Percentiles rank a stretch among this genome's conserved stretches.
Evolutionary conservation across 331 rosid genomes (phyloP).

Genomic region (Rosa hybrid): DNA sequence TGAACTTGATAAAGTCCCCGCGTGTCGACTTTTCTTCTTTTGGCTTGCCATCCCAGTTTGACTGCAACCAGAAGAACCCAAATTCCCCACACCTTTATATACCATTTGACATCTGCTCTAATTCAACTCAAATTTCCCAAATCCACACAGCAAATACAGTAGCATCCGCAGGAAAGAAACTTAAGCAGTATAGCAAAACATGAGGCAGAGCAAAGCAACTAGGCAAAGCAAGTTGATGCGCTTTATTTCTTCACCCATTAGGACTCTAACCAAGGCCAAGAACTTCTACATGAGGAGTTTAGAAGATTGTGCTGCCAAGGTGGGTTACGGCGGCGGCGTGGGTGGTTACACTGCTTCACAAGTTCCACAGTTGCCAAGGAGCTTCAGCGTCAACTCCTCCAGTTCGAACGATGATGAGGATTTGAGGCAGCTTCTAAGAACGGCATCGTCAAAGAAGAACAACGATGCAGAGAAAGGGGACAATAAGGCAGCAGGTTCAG

Average conservation of each 20-base stretch:
- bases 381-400: constrained; percentile 13
- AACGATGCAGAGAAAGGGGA: not conserved
- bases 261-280: constrained; percentile 39
- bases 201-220: constrained; percentile 19
- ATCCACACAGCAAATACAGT: not conserved
- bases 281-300: constrained; percentile 38
- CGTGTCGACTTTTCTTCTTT: not conserved
- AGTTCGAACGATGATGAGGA: constrained; percentile 4
- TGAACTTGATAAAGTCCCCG: too few species aligned
- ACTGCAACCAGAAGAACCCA: not conserved
- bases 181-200: not conserved
- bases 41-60: not conserved
- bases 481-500: not conserved
- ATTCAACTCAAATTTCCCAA: not conserved
- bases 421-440: constrained; percentile 11
- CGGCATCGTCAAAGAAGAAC: not conserved
- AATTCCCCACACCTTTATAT: not conserved
- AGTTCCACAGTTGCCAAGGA: constrained; percentile 21
- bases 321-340: not conserved
- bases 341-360: constrained; percentile 15
- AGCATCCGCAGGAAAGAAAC: not conserved
- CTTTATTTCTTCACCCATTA: constrained; percentile 32
- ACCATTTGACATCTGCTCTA: not conserved
- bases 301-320: constrained; percentile 32
- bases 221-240: constrained; percentile 29